phyloP scores from a whole-genome alignment of 768 basidiomycete genomes.

The Tricholomella constricta region DNA sequence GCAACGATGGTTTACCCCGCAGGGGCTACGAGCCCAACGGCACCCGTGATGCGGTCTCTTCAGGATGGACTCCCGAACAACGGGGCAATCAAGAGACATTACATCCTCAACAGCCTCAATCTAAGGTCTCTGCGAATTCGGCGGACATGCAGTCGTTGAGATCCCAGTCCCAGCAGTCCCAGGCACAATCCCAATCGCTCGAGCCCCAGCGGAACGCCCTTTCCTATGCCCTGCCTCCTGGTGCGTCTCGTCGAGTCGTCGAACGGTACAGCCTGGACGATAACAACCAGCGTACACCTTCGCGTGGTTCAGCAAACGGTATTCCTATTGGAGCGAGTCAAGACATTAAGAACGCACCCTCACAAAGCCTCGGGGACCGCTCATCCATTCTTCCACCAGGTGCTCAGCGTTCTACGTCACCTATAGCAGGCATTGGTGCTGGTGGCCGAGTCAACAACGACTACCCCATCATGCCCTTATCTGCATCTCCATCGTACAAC shows the following conservation, averaged over 20 bases:
- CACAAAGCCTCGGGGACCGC: constrained; percentile 23
- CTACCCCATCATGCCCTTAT: constrained; percentile 57
- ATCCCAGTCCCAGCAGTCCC: constrained; percentile 33
- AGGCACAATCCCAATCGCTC: constrained; percentile 30
- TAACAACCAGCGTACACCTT: constrained; percentile 33
- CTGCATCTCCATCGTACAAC: constrained; percentile 58
- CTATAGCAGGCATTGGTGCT: constrained; percentile 35
- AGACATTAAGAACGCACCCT: constrained; percentile 25
- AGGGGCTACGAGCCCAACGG: constrained; percentile 19
- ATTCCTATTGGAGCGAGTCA: constrained; percentile 31
- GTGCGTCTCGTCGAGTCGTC: constrained; percentile 45
- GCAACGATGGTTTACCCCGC: constrained; percentile 13
- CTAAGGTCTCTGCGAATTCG: constrained; percentile 25
- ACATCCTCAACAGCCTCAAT: constrained; percentile 20
- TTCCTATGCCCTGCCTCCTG: constrained; percentile 48
- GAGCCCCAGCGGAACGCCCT: constrained; percentile 40
- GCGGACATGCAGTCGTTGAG: constrained; percentile 33
- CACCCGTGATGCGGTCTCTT: constrained; percentile 16
- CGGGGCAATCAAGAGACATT: constrained; percentile 22
- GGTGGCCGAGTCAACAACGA: constrained; percentile 32
- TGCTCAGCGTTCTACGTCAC: constrained; percentile 51
- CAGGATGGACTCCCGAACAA: constrained; percentile 26
- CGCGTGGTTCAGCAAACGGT: constrained; percentile 37
- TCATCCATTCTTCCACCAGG: constrained; percentile 38
- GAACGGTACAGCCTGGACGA: constrained; percentile 59